phyloP scores from a whole-genome alignment of 1,284 basidiomycete genomes.

The Apiotrichum montevideense region DNA sequence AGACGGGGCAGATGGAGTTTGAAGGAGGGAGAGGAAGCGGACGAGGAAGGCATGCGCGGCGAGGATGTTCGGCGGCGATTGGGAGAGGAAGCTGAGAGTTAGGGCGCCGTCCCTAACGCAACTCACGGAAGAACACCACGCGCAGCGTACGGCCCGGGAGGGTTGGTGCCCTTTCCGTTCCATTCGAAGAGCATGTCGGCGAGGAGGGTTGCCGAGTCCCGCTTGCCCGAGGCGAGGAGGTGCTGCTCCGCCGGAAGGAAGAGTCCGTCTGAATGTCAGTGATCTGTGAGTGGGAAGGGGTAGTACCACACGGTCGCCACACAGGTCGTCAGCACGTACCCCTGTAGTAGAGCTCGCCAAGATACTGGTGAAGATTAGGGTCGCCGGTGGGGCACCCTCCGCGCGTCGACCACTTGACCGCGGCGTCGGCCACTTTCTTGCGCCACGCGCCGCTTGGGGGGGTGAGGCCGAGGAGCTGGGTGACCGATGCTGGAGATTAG shows the following conservation, averaged over 20 bases:
- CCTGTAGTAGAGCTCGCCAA: slow-evolving; percentile 81
- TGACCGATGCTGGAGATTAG: slow-evolving; percentile 34
- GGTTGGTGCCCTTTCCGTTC: slow-evolving; percentile 48
- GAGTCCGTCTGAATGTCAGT: slow-evolving; percentile 56
- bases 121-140: slow-evolving; percentile 75
- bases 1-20: slow-evolving; percentile 49
- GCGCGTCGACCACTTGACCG: slow-evolving; percentile 65
- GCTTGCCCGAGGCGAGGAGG: slow-evolving; percentile 72
- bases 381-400: slow-evolving; percentile 77
- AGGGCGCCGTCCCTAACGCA: not conserved
- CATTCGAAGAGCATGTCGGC: slow-evolving; percentile 79
- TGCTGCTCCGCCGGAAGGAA: slow-evolving; percentile 71
- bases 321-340: slow-evolving; percentile 50
- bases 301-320: too few species aligned
- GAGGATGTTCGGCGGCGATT: slow-evolving; percentile 76
- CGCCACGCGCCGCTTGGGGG: slow-evolving; percentile 48
- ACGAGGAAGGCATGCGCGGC: slow-evolving; percentile 77
- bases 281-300: too few species aligned
- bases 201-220: slow-evolving; percentile 77
- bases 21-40: slow-evolving; percentile 62
- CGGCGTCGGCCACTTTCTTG: slow-evolving; percentile 48
- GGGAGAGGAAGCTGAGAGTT: slow-evolving; percentile 63
- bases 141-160: slow-evolving; percentile 63
- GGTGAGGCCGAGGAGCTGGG: slow-evolving; percentile 49
- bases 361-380: slow-evolving; percentile 73